phyloP scores from a whole-genome alignment of 306 rosid genomes.

The Heteromeles arbutifolia region DNA sequence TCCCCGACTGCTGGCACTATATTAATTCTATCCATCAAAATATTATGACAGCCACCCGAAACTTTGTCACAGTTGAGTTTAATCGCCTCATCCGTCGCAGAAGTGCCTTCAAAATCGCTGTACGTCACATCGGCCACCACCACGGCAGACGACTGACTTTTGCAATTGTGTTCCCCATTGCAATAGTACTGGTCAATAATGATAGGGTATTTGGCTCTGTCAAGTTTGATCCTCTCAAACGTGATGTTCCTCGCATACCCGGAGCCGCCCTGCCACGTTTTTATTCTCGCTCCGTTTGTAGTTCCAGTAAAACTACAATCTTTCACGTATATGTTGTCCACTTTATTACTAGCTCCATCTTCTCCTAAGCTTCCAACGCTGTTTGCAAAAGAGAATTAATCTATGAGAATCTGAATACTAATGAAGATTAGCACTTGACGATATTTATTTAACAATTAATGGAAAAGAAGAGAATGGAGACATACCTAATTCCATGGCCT shows the following conservation, averaged over 20 bases:
- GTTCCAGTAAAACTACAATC: not conserved
- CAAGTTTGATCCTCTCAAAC: constrained; percentile 10
- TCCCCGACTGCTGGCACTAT: not conserved
- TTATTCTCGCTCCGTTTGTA: constrained; percentile 11
- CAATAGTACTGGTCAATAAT: constrained; percentile 16
- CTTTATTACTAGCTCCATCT: not conserved
- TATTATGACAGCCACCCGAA: constrained; percentile 7
- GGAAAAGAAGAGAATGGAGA: no score
- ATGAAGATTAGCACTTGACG: no score
- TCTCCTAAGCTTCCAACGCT: constrained; percentile 17
- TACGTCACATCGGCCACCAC: constrained; percentile 13
- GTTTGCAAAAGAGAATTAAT: not conserved
- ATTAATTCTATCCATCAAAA: constrained; percentile 5
- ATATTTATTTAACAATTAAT: no score
- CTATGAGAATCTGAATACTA: not conserved
- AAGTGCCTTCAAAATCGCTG: constrained; percentile 14
- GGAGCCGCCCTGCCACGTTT: constrained; percentile 28
- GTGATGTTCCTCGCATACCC: constrained; percentile 11
- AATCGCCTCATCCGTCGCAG: constrained; percentile 16
- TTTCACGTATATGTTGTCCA: not conserved
- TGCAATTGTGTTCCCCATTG: not conserved
- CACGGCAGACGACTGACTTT: constrained; percentile 7
- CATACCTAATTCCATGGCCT: constrained; percentile 23
- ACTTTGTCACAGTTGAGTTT: constrained; percentile 8
- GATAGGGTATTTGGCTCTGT: not conserved